Conservation (phyloP, 441 rosid genomes). For the Mallotus japonicus region DNA sequence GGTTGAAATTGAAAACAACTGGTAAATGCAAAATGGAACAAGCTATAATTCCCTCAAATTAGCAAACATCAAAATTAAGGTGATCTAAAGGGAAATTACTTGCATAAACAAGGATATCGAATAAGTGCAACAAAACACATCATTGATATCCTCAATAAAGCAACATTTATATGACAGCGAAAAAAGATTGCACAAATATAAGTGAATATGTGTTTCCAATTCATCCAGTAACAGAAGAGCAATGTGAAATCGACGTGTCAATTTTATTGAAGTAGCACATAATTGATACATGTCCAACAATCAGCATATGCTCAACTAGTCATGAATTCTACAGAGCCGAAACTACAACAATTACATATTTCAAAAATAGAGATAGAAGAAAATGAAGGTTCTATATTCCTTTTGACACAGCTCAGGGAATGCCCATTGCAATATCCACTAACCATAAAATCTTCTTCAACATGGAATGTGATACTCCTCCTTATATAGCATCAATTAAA, state of each 20-base stretch:
- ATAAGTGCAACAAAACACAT: not conserved
- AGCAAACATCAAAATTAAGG: not conserved
- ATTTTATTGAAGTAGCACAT: slow-evolving; percentile 41
- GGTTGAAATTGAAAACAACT: slow-evolving; percentile 27
- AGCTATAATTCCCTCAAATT: not conserved
- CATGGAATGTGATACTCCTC: slow-evolving; percentile 31
- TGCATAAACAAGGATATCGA: not conserved
- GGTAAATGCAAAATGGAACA: not conserved
- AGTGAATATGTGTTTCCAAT: not conserved
- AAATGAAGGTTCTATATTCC: slow-evolving; percentile 34
- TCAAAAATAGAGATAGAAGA: slow-evolving; percentile 25
- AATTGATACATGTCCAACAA: slow-evolving; percentile 50
- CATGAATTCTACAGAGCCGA: slow-evolving; percentile 46
- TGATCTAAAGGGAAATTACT: not conserved
- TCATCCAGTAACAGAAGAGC: not conserved
- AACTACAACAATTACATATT: slow-evolving; percentile 54
- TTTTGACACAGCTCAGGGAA: slow-evolving; percentile 35
- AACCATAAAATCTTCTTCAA: slow-evolving; percentile 43
- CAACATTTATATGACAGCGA: not conserved
- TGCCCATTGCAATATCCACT: slow-evolving; percentile 35
- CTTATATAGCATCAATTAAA: slow-evolving; percentile 38
- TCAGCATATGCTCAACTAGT: slow-evolving; percentile 48
- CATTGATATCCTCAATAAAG: not conserved
- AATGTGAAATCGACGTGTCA: slow-evolving; percentile 19
- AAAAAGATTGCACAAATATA: not conserved